Percentiles rank a stretch among this genome's conserved stretches.
These are phyloP conservation scores for Cytospora schulzeri DNA, from an alignment of 2,329 filamentous ascomycete genomes.

Conservation along the genomic window DNA sequence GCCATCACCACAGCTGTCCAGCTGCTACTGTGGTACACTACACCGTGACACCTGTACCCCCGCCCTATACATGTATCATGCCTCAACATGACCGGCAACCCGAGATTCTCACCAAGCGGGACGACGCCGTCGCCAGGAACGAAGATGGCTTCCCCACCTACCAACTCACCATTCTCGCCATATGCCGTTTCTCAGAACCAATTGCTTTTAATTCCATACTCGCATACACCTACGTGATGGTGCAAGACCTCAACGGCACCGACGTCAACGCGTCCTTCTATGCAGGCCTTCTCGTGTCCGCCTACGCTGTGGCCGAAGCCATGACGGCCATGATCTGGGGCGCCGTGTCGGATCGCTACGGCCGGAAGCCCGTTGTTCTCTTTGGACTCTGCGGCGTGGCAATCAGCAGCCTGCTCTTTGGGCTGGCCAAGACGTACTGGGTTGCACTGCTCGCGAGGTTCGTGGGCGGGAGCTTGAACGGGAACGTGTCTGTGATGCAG, in stretches of 20 bases:
- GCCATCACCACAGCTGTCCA: neutral
- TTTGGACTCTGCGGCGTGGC: slow-evolving; percentile 38
- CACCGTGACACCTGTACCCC: neutral
- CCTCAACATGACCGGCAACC: slow-evolving; percentile 7
- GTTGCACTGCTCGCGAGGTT: slow-evolving; percentile 45
- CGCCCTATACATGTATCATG: slow-evolving; percentile 9
- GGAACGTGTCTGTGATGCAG: slow-evolving; percentile 45
- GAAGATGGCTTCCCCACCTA: slow-evolving; percentile 43
- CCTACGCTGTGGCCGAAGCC: slow-evolving; percentile 47
- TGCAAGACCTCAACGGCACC: slow-evolving; percentile 41
- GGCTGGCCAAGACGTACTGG: slow-evolving; percentile 45
- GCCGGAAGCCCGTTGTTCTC: slow-evolving; percentile 37
- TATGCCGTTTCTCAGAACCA: slow-evolving; percentile 49
- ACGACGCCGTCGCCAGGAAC: neutral
- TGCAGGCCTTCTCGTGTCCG: slow-evolving; percentile 50
- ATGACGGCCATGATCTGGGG: slow-evolving; percentile 47
- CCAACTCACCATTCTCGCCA: slow-evolving; percentile 48
- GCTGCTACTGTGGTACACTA: neutral
- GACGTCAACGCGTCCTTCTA: slow-evolving; percentile 50
- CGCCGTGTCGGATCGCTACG: slow-evolving; percentile 43
- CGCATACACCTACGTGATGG: slow-evolving; percentile 47
- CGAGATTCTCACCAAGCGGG: slow-evolving; percentile 1
- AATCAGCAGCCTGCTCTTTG: slow-evolving; percentile 45
- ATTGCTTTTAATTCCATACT: slow-evolving; percentile 50
- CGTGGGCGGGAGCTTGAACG: slow-evolving; percentile 43